These are phyloP conservation scores for Anastatica hierochuntica DNA, from an alignment of 345 rosid genomes.

Conservation along the genomic window DNA sequence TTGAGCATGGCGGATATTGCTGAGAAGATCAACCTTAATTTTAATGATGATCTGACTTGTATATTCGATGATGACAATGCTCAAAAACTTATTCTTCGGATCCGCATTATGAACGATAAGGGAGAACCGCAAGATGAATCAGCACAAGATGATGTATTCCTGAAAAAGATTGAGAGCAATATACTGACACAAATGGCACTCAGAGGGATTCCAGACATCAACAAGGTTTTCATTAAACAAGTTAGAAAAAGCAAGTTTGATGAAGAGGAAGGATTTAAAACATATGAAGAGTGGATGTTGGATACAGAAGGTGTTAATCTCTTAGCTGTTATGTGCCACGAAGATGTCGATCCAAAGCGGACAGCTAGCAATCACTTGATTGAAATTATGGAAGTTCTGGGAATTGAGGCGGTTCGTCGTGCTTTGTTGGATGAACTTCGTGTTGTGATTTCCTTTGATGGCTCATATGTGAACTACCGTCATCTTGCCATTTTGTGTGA, in stretches of 20 bases:
- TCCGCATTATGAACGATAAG: constrained; percentile 90
- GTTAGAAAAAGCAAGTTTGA: constrained; percentile 73
- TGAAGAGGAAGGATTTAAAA: constrained; percentile 70
- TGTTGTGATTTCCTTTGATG: constrained; percentile 94
- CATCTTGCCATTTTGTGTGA: constrained; percentile 95
- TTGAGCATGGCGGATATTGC: constrained; percentile 94
- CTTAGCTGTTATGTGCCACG: constrained; percentile 90
- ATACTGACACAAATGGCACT: constrained; percentile 98
- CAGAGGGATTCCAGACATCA: constrained; percentile 92
- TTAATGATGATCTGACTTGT: constrained; percentile 87
- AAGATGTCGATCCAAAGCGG: constrained; percentile 82
- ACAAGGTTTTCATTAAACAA: constrained; percentile 87
- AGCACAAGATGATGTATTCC: constrained; percentile 96
- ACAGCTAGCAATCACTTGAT: constrained; percentile 95
- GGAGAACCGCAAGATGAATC: constrained; percentile 81
- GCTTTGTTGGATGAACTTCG: constrained; percentile 87
- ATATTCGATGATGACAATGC: constrained; percentile 95
- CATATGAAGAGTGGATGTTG: constrained; percentile 91
- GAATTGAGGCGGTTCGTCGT: constrained; percentile 96
- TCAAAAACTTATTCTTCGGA: constrained; percentile 79
- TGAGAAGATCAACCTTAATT: constrained; percentile 87
- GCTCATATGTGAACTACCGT: constrained; percentile 92
- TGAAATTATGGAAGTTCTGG: constrained; percentile 93
- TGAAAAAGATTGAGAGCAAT: constrained; percentile 91
- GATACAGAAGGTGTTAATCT: constrained; percentile 99